These are phyloP conservation scores for Eryngium alpinum DNA, from an alignment of 140 eudicot genomes.

Conservation along the genomic window DNA sequence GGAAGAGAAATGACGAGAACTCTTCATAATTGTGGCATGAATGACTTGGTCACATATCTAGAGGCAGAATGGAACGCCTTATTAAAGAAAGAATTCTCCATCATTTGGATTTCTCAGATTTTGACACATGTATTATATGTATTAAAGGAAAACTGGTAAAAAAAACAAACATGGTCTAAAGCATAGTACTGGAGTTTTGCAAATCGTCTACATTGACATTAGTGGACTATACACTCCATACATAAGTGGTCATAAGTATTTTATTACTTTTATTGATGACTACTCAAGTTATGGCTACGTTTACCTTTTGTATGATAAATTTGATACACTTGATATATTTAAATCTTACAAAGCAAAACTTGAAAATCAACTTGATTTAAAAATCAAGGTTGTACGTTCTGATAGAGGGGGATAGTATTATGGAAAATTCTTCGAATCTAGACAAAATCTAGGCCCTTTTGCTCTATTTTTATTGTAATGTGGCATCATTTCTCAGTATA, in stretches of 20 bases:
- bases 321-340: neutral
- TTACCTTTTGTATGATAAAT: neutral
- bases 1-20: neutral
- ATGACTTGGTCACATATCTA: neutral
- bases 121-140: neutral
- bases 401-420: neutral
- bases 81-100: neutral
- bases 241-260: neutral
- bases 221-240: neutral
- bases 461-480: neutral
- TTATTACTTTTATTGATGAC: neutral
- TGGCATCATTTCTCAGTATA: neutral
- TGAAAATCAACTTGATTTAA: neutral
- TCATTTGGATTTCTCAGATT: neutral
- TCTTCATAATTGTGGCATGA: neutral
- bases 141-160: neutral
- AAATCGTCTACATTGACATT: neutral
- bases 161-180: neutral
- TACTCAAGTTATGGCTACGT: neutral
- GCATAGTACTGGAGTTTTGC: neutral
- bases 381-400: neutral
- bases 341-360: neutral
- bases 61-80: neutral
- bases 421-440: neutral
- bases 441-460: neutral